Percentiles rank a stretch among this genome's conserved stretches.
Evolutionary conservation across 495 filamentous ascomycete genomes (phyloP).

Genomic region (Xylaria bambusicola): DNA sequence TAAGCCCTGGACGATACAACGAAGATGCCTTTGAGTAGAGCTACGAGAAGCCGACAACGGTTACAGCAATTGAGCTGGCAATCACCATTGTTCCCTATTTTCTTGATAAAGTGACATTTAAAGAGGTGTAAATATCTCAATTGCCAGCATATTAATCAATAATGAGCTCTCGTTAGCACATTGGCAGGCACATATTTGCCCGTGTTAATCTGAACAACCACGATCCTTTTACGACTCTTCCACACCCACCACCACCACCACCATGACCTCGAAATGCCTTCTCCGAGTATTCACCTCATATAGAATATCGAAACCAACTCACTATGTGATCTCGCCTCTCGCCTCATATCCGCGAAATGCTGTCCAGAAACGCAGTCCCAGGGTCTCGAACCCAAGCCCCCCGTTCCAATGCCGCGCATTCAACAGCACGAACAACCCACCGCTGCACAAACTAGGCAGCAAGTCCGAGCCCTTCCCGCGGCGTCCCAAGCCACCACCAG

Average conservation of each 20-base stretch:
- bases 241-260: slow-evolving; percentile 20
- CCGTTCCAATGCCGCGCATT: slow-evolving; percentile 1
- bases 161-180: no score
- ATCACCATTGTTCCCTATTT: no score
- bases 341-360: neutral
- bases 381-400: no score
- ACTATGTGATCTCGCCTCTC: neutral
- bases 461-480: slow-evolving; percentile 63
- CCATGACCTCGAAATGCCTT: slow-evolving; percentile 15
- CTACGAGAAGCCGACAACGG: neutral
- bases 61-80: neutral
- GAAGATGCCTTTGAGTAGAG: neutral
- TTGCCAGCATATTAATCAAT: no score
- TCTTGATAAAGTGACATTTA: no score
- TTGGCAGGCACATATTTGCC: no score
- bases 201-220: no score
- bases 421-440: slow-evolving; percentile 18
- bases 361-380: no score
- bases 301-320: slow-evolving; percentile 6
- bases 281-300: neutral
- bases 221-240: neutral
- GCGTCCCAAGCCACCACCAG: slow-evolving; percentile 67
- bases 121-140: no score
- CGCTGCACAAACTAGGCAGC: slow-evolving; percentile 20
- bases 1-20: no score